Evolutionary conservation across 1,284 basidiomycete species (phyloP).

Genomic region (Marasmius tenuissimus): DNA sequence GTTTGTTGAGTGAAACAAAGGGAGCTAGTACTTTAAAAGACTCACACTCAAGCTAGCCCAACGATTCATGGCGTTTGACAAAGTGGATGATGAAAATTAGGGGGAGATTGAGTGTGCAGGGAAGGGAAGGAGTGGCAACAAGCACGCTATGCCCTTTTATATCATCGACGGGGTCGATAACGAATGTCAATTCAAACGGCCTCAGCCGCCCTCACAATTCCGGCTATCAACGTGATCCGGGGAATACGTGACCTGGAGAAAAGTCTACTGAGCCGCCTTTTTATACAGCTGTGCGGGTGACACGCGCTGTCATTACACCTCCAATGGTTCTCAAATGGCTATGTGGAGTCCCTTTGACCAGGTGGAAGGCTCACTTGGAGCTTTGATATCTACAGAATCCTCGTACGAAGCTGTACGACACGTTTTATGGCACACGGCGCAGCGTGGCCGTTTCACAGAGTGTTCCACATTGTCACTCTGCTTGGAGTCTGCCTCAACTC

Average conservation of each 20-base stretch:
- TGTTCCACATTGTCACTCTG: too few species aligned
- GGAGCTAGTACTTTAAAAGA: background rate
- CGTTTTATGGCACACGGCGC: too few species aligned
- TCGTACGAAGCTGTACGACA: too few species aligned
- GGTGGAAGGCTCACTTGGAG: too few species aligned
- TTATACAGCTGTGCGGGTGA: too few species aligned
- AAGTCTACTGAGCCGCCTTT: background rate
- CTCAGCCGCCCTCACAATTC: background rate
- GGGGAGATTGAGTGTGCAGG: background rate
- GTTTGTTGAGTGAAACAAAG: background rate
- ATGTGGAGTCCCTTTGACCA: too few species aligned
- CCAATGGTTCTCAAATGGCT: too few species aligned
- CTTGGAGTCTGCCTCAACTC: too few species aligned
- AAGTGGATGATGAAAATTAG: background rate
- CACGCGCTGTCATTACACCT: too few species aligned
- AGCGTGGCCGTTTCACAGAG: too few species aligned
- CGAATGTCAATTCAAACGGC: background rate
- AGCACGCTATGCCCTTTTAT: background rate
- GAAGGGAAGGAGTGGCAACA: background rate
- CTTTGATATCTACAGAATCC: too few species aligned
- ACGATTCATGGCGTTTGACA: background rate
- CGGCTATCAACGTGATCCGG: background rate
- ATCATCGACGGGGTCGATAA: background rate
- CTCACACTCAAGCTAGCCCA: background rate
- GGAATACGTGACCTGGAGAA: background rate